Conservation (phyloP, 2,329 filamentous ascomycete species). For the Aphanocladium album region DNA sequence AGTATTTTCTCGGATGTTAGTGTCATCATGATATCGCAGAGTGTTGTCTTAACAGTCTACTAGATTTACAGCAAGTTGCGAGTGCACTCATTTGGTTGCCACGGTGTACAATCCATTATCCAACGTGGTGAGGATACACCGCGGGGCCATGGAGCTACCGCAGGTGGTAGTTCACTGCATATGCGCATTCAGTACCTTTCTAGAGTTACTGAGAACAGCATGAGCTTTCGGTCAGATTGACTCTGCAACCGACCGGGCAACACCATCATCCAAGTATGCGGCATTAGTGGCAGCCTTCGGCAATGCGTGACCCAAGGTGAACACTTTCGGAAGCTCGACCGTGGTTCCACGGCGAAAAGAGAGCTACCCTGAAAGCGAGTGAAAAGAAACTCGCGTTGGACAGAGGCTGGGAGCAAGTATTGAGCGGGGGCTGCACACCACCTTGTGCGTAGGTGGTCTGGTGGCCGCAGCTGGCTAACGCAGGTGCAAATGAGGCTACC, state of each 20-base stretch:
- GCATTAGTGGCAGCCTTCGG: not conserved
- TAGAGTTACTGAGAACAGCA: not conserved
- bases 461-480: not conserved
- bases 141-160: not conserved
- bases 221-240: not conserved
- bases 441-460: not conserved
- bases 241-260: not conserved
- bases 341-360: not conserved
- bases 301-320: not conserved
- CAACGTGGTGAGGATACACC: not conserved
- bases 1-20: too few relatives aligned
- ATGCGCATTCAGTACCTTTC: not conserved
- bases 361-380: not conserved
- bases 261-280: not conserved
- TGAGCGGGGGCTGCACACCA: not conserved
- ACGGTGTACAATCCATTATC: not conserved
- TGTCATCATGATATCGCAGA: too few relatives aligned
- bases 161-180: not conserved
- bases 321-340: not conserved
- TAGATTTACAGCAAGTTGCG: too few relatives aligned
- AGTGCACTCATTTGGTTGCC: not conserved
- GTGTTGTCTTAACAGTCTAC: too few relatives aligned
- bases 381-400: not conserved
- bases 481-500: not conserved
- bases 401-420: not conserved